Evolutionary conservation across 306 rosid species (phyloP), one percentile per base, ranked within the genome.

Genomic region (Trifolium subterraneum): DNA sequence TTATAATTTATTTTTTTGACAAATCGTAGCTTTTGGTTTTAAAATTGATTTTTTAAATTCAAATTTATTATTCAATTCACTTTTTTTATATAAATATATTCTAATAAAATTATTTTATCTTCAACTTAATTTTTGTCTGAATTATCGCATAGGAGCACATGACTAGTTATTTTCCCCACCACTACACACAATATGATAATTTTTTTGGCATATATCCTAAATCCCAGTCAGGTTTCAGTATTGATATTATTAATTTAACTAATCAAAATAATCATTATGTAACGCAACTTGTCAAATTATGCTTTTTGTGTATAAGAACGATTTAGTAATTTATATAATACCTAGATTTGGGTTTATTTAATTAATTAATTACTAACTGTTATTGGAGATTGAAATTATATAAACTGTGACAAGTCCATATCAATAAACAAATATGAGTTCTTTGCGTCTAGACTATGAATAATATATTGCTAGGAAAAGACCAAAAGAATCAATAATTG

Each of bases 401-500:
- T 19, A 63, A 67, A 54, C 29, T 36, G 47, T 10, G 73, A 50
- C 67, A 54, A 63, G 44, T 44, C 61, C 9, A 73, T 48, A 58
- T 75, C 35, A 80, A 64, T 72, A 52, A 77, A 56, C 19, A 27
- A 73, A 10, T 39, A 35, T 16, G 12, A 27, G 61, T 4, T 77
- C 45, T 56, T 68, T 22, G 31, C 20, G 23, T 51, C 74, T 38
- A 67, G 80, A 84, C 64, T 70, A 59, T 23, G 51, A 52, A 62
- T 73, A 63, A 52, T 61, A 23, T 54, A 62, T 68, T 35, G 64
- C 27, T 48, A n/a, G 59, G 48, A 50, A 33, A 33, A 23, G 16
- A 61, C 59, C 76, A 78, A 36, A 41, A 36, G 87, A 86, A 82
- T 82, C 87, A 66, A 48, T 68, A 70, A 71, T 79, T 74, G 78